Percentiles rank a stretch among this genome's conserved stretches.
phyloP scores from a whole-genome alignment of 2,329 filamentous ascomycete genomes.

The Seiridium unicorne region DNA sequence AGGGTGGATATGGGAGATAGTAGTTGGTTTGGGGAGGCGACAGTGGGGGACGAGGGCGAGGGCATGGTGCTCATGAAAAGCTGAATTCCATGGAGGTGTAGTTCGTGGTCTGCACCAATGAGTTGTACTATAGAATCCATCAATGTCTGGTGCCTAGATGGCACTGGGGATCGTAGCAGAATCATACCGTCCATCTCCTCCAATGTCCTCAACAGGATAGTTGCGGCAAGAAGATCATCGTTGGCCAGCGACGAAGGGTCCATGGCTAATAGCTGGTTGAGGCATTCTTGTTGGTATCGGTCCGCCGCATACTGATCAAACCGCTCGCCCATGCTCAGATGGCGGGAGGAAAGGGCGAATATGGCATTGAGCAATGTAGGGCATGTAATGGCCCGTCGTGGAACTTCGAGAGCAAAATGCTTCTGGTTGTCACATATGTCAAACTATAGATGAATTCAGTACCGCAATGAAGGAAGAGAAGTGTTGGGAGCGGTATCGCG shows the following conservation, averaged over 20 bases:
- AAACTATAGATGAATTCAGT: background rate
- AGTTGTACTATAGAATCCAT: background rate
- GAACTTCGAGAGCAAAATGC: conserved; percentile 4
- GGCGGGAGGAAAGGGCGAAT: conserved; percentile 1
- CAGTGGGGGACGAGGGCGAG: background rate
- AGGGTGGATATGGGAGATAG: background rate
- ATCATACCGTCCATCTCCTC: conserved; percentile 7
- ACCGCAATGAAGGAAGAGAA: background rate
- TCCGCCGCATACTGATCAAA: conserved; percentile 4
- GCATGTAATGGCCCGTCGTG: background rate
- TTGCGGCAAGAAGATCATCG: conserved; percentile 5
- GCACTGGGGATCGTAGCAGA: background rate
- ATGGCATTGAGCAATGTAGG: conserved; percentile 6
- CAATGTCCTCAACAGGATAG: conserved; percentile 1
- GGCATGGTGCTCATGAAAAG: conserved; percentile 1
- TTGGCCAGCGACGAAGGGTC: background rate
- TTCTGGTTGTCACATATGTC: conserved; percentile 1
- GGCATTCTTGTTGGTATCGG: conserved; percentile 5
- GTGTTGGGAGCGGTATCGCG: background rate
- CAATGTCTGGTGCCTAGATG: background rate
- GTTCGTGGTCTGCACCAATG: background rate
- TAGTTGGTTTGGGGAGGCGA: background rate
- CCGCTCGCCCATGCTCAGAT: conserved; percentile 1
- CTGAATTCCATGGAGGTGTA: conserved; percentile 7
- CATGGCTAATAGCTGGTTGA: background rate